Base-by-base conservation (phyloP, 345 rosid genomes). In the Eutrema japonicum region DNA sequence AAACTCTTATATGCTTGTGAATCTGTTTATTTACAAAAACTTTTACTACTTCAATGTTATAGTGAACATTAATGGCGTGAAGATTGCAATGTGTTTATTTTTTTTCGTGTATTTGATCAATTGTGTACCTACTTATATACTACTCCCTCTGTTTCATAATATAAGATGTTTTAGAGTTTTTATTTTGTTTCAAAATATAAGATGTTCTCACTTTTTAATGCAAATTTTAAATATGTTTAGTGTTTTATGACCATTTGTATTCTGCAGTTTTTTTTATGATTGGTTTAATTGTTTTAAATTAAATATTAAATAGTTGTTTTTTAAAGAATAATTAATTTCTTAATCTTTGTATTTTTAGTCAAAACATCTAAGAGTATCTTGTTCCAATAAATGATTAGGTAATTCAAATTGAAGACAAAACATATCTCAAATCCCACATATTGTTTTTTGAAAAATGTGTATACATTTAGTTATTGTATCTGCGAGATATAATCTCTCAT, bases 41-140 rank as follows among this genome's bases (percentile, higher is more conserved):
- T 45, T 33, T 55, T 45, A 18, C 14, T 73, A 55, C 2, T 48
- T 56, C n/a, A 6, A 18, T 56, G 32, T 56, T 68, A 55, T 7
- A 13, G 65, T 57, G 2, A 69, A 70, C 1, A 22, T 22, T 22
- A 2, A 50, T 38, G 77, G 57, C 5, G 49, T 64, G 50, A 55
- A 64, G 42, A 26, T 73, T 64, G 71, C 57, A 36, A 36, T 64
- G 58, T 64, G 77, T 36, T 32, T 71, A 1, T 16, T 55, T 47
- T 51, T 40, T 49, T 2, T 53, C 8, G 54, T 32, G 36, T 51
- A 38, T 38, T 26, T 70, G 57, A 36, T 49, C 27, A 30, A 40
- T 29, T 53, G 42, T 30, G 52, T 30, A 6, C 38, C 51, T 53
- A 52, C 38, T 29, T 38, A 22, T 18, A 22, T 18, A 22, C 16